Base-by-base conservation (phyloP, 148 eudicot species). In the Silene latifolia region DNA sequence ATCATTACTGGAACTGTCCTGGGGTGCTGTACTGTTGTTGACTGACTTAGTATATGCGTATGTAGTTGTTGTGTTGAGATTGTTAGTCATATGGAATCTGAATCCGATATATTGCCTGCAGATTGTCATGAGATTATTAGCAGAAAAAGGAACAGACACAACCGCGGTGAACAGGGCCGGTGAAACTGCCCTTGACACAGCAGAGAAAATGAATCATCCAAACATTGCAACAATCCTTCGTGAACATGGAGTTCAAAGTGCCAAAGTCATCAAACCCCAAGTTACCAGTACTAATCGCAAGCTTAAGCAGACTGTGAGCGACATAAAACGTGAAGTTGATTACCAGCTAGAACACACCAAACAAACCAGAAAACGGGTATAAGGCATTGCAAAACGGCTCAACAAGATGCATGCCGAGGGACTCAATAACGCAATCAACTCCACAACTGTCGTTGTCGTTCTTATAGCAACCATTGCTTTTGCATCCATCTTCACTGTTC, bases 401-500 rank as follows among this genome's bases (percentile, higher is more conserved):
- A 84, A 89, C 76, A 91, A 91, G 72, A 91, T 91, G 97, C 97
- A 91, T 73, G 39, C 82, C 0, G 97, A 91, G 71, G 93, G 97
- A 27, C 91, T 91, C 46, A 91, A 91, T 77, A 91, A 91, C 21
- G 92, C 96, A 2, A 91, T 91, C 60, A 91, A 86, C 81, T 91
- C 92, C 73, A 88, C 96, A 12, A 91, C 97, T 0, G 97, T 91
- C 0, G 97, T 89, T 12, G 93, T 93, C 0, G 93, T 91, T 12
- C 87, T 91, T 3, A 91, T 91, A 39, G 97, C 97, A 64, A 91
- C 97, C 0, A 91, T 91, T 19, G 93, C 97, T 15, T 91, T 91
- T 73, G 97, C 97, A 10, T 93, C 93, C 60, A 91, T 91, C 39
- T 91, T 89, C 71, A 86, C 89, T 0, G 89, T 91, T 20, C 97